Conservation (phyloP, 2,329 filamentous ascomycete genomes). For the Colletotrichum orchidophilum region DNA sequence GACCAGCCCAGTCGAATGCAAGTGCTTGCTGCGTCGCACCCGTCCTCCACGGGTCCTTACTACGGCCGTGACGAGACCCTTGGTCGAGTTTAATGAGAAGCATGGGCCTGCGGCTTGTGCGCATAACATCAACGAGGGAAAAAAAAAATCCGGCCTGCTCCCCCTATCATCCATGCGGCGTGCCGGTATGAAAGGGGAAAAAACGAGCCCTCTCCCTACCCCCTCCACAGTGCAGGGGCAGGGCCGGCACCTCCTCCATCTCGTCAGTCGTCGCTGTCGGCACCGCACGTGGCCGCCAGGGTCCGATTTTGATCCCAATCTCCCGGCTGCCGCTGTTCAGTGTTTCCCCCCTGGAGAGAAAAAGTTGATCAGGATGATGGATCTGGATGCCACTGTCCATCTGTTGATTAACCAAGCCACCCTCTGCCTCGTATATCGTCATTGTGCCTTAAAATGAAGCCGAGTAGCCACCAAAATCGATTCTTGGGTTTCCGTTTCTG, state of each 20-base stretch:
- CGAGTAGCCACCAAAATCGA: neutral
- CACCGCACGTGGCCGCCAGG: conserved; percentile 42
- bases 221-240: conserved; percentile 30
- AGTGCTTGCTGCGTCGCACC: conserved; percentile 2
- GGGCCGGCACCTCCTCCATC: conserved; percentile 22
- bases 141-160: conserved; percentile 3
- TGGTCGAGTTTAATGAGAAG: conserved; percentile 28
- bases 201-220: conserved; percentile 7
- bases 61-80: conserved; percentile 26
- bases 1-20: conserved; percentile 16
- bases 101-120: conserved; percentile 19
- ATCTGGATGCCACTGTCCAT: neutral
- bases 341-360: conserved; percentile 9
- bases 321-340: conserved; percentile 34
- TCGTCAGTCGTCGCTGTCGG: conserved; percentile 26
- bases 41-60: neutral
- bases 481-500: neutral
- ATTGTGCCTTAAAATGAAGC: conserved; percentile 8
- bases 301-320: conserved; percentile 38
- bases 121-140: conserved; percentile 4
- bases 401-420: neutral
- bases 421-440: conserved; percentile 22
- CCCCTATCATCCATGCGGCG: neutral
- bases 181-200: conserved; percentile 7
- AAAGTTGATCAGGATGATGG: neutral